Percentiles rank a stretch among this genome's conserved stretches.
These are phyloP conservation scores for Fusarium buharicum DNA, from an alignment of 2,329 filamentous ascomycete species.

Conservation along the genomic window DNA sequence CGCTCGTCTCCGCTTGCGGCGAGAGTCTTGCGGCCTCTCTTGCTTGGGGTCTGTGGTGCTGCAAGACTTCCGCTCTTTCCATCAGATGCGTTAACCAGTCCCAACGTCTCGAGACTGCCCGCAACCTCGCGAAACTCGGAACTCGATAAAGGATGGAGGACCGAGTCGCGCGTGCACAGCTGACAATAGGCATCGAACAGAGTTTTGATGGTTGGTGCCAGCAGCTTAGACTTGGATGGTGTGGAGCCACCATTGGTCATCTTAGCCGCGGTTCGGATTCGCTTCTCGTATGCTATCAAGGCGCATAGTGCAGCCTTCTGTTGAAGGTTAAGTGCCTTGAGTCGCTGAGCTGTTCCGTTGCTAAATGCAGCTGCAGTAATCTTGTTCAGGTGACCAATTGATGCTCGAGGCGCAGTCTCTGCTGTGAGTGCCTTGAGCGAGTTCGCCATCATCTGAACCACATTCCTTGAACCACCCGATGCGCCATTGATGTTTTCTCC, in stretches of 20 bases:
- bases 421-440: conserved; percentile 73
- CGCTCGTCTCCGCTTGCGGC: conserved; percentile 74
- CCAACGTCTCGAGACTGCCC: conserved; percentile 87
- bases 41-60: conserved; percentile 74
- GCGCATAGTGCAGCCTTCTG: conserved; percentile 96
- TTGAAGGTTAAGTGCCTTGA: conserved; percentile 90
- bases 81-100: conserved; percentile 76
- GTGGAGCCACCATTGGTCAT: conserved; percentile 56
- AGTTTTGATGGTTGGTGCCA: conserved; percentile 82
- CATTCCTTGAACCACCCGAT: conserved; percentile 55
- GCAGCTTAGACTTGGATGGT: conserved; percentile 68
- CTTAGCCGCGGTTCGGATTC: conserved; percentile 64
- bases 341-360: conserved; percentile 84
- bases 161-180: conserved; percentile 86
- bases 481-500: conserved; percentile 81
- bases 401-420: conserved; percentile 86
- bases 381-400: conserved; percentile 89
- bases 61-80: conserved; percentile 75
- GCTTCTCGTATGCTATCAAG: conserved; percentile 85
- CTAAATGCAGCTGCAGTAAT: conserved; percentile 90
- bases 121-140: conserved; percentile 96
- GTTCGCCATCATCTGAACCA: conserved; percentile 60
- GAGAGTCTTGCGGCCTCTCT: conserved; percentile 69
- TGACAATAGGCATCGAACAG: conserved; percentile 85
- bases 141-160: conserved; percentile 86